Evolutionary conservation across 139 green algal genomes (phyloP).

Genomic region (Desmodesmus armatus): DNA sequence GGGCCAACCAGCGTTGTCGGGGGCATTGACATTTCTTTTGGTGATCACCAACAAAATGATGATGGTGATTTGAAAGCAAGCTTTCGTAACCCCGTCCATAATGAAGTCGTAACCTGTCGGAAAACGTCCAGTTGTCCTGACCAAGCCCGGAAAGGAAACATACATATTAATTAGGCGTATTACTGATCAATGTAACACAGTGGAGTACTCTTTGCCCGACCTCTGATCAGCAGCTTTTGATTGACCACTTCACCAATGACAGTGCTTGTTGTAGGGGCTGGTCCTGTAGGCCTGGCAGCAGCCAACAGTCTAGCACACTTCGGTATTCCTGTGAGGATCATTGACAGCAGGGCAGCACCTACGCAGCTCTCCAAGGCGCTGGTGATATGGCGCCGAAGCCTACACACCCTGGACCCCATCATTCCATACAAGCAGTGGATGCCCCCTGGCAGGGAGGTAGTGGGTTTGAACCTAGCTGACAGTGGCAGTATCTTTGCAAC

Average conservation of each 20-base stretch:
- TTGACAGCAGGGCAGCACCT: conserved; percentile 10
- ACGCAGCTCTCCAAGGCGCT: conserved; percentile 11
- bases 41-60: no score
- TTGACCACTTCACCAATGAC: background rate
- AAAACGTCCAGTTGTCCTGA: no score
- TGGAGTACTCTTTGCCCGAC: no score
- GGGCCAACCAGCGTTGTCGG: no score
- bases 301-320: conserved; percentile 8
- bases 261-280: conserved; percentile 32
- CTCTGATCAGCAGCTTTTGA: no score
- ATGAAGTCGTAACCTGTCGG: no score
- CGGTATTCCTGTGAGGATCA: background rate
- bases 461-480: background rate
- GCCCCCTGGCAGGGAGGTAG: background rate
- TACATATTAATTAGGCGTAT: no score
- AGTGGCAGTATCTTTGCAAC: background rate
- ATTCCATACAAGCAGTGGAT: background rate
- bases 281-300: conserved; percentile 25
- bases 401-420: background rate
- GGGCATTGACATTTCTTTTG: no score
- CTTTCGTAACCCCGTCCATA: no score
- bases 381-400: conserved; percentile 19
- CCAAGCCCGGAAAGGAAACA: no score
- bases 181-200: no score
- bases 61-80: no score